Evolutionary conservation across 805 yeast genomes (phyloP), one percentile per base, ranked within the genome.

Genomic region (Komagataella pseudopastoris): DNA sequence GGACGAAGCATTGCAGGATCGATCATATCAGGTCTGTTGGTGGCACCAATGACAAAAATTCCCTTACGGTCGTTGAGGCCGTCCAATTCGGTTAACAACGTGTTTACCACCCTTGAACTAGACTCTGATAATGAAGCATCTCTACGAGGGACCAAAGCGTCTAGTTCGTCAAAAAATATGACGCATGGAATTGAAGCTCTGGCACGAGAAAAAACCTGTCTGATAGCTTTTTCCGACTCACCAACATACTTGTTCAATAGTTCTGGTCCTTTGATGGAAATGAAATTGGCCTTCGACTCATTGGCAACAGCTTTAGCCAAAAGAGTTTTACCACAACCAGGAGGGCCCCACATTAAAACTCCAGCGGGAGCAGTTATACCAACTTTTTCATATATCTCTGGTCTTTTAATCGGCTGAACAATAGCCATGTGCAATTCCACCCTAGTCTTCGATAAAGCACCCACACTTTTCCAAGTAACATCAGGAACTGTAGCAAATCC

Each of bases 401-500:
- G 99, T 56, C 87, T 78, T 60, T 84, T 83, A 58, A 93, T 90
- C 1, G 99, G 99, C 64, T 91, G 97, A 1, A 93, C 99, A 56
- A 93, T 88, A 12, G 98, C 96, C 93, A 89, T 88, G 62, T 93
- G 96, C 30, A 93, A 71, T 64, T 93, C 98, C 63, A 88, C 83
- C 58, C 99, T 75, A 43, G 88, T 82, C 16, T 78, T 75, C 6
- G 78, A 68, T 54, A 93, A 72, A 0, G 98, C 99, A 56, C 99
- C 99, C 43, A 93, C 96, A 62, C 84, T 85, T 5, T 83, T 77
- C 99, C 99, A 93, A 6, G 95, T 81, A 3, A 93, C 96, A 63
- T 93, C 98, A 0, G 99, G 99, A 10, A 93, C 95, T 0, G 98
- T 93, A 0, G 99, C 97, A 68, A 93, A 93, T 0, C 99, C 99